phyloP scores from a whole-genome alignment of 345 rosid species.

The Eucalyptus erythrocorys region DNA sequence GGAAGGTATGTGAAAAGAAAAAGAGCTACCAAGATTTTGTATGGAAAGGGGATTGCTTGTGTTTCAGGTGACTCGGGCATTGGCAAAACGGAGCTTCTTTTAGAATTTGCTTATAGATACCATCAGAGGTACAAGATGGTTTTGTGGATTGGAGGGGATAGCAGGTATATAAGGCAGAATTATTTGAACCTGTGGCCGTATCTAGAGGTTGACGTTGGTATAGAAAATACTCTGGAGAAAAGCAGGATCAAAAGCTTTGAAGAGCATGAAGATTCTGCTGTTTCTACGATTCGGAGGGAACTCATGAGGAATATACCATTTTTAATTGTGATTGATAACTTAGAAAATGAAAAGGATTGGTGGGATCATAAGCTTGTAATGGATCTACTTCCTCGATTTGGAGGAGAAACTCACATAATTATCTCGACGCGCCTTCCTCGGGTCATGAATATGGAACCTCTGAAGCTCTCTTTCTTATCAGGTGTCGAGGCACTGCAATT shows the following conservation, averaged over 20 bases:
- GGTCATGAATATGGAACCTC: conserved; percentile 82
- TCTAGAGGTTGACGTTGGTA: conserved; percentile 77
- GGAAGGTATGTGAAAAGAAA: conserved; percentile 45
- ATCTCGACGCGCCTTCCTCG: conserved; percentile 66
- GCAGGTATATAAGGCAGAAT: conserved; percentile 78
- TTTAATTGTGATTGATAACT: conserved; percentile 78
- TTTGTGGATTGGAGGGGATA: conserved; percentile 91
- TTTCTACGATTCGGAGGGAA: conserved; percentile 66
- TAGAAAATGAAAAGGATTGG: conserved; percentile 97
- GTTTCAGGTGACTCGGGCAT: conserved; percentile 85
- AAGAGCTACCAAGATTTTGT: conserved; percentile 46
- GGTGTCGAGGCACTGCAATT: conserved; percentile 76
- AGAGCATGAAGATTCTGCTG: conserved; percentile 86
- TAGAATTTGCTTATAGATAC: conserved; percentile 76
- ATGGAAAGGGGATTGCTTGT: conserved; percentile 90
- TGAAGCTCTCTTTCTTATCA: conserved; percentile 70
- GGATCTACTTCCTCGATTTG: conserved; percentile 98
- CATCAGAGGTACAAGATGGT: conserved; percentile 95
- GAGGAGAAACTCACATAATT: conserved; percentile 84
- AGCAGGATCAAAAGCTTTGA: conserved; percentile 63
- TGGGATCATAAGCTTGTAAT: conserved; percentile 85
- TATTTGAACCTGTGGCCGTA: conserved; percentile 70
- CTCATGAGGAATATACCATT: conserved; percentile 87
- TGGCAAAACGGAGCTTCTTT: conserved; percentile 94
- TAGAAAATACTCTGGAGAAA: conserved; percentile 47